These are phyloP conservation scores for Blastomyces percursus DNA, from an alignment of 2,329 filamentous ascomycete species.

Conservation along the genomic window DNA sequence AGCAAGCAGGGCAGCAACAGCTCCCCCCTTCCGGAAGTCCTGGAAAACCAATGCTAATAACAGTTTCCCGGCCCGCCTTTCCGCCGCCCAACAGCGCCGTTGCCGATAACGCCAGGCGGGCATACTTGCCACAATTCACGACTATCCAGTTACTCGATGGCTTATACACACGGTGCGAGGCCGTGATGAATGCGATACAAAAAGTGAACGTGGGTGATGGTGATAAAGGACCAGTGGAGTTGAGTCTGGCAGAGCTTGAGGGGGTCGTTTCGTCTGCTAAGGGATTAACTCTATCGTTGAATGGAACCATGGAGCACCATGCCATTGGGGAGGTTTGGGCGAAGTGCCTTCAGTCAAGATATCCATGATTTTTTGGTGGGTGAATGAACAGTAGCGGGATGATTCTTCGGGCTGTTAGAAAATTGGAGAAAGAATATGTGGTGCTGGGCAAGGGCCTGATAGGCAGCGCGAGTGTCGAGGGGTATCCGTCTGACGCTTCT, in stretches of 20 bases:
- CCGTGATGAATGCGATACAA: neutral
- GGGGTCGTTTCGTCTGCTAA: neutral
- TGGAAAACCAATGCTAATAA: neutral
- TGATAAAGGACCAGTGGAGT: neutral
- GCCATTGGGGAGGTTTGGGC: slow-evolving; percentile 3
- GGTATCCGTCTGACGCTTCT: neutral
- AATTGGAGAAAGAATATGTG: neutral
- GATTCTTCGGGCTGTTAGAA: neutral
- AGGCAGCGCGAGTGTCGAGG: neutral
- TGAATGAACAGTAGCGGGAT: neutral
- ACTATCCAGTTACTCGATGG: neutral
- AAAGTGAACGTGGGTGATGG: neutral
- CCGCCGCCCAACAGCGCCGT: neutral
- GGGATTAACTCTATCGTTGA: neutral
- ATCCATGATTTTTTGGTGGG: neutral
- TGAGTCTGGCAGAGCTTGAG: neutral
- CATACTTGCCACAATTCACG: neutral
- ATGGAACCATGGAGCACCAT: neutral
- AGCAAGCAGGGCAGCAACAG: neutral
- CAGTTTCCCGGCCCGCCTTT: neutral
- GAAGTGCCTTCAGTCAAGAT: neutral
- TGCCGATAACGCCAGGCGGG: neutral
- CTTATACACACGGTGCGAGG: neutral
- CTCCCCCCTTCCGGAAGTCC: neutral
- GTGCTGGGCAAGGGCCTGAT: neutral